phyloP scores from a whole-genome alignment of 768 basidiomycete species.

The Lactifluus echinatus region DNA sequence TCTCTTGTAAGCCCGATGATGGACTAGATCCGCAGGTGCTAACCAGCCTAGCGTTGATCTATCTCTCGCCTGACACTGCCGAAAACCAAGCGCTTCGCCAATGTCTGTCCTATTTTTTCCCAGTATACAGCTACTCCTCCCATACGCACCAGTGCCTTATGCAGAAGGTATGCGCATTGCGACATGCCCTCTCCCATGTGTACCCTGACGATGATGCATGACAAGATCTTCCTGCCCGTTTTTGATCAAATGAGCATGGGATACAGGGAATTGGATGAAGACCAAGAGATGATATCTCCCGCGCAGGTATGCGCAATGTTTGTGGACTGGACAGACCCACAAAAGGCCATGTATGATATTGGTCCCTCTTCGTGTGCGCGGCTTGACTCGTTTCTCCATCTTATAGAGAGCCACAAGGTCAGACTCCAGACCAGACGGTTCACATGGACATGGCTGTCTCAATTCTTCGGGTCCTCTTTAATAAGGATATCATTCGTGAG shows the following conservation, averaged over 20 bases:
- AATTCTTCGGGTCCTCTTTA: constrained; percentile 41
- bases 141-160: constrained; percentile 64
- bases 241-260: constrained; percentile 52
- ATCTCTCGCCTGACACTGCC: constrained; percentile 71
- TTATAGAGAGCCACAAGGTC: constrained; percentile 35
- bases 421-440: constrained; percentile 32
- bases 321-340: constrained; percentile 83
- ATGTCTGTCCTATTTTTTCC: constrained; percentile 80
- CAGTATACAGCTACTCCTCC: constrained; percentile 78
- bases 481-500: constrained; percentile 46
- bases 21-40: constrained; percentile 33
- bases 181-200: not conserved
- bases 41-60: constrained; percentile 45
- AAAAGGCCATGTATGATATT: constrained; percentile 50
- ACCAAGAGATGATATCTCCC: constrained; percentile 63
- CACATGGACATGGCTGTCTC: constrained; percentile 51
- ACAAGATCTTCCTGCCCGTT: constrained; percentile 61
- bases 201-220: not conserved
- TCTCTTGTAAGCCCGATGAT: not conserved
- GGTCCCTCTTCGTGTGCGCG: not conserved
- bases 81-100: constrained; percentile 81
- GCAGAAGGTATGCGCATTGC: constrained; percentile 42
- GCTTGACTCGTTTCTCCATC: not conserved
- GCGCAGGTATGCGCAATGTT: constrained; percentile 71
- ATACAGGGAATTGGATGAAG: constrained; percentile 59